Percentiles rank a stretch among this genome's conserved stretches.
phyloP scores from a whole-genome alignment of 192 early-diverging fungal species.

The Backusella sp. region DNA sequence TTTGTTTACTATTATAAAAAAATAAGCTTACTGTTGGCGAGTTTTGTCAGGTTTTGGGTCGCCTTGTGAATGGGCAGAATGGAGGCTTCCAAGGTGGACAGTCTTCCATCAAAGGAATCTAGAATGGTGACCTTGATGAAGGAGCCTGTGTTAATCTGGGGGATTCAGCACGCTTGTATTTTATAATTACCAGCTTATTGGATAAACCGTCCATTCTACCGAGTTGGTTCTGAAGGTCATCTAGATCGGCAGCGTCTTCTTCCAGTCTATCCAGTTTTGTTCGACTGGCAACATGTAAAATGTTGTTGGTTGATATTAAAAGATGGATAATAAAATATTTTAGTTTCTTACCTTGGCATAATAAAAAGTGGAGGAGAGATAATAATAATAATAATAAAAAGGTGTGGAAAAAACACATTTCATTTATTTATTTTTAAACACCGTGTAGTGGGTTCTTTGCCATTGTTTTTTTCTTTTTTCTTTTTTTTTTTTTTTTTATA shows the following conservation, averaged over 20 bases:
- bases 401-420: neutral
- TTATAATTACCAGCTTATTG: slow-evolving; percentile 32
- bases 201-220: slow-evolving; percentile 40
- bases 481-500: too few relatives aligned
- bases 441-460: neutral
- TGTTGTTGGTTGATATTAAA: neutral
- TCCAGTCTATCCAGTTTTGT: slow-evolving; percentile 19
- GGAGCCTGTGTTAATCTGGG: too few relatives aligned
- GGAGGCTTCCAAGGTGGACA: slow-evolving; percentile 68
- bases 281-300: neutral
- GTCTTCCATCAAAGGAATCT: slow-evolving; percentile 71
- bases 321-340: neutral
- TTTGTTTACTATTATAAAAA: neutral
- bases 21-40: slow-evolving; percentile 61
- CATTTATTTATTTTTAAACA: neutral
- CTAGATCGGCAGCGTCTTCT: slow-evolving; percentile 41
- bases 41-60: slow-evolving; percentile 68
- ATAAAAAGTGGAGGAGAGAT: neutral
- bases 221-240: slow-evolving; percentile 33
- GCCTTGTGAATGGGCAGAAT: slow-evolving; percentile 80
- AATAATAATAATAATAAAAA: neutral
- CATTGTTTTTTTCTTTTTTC: neutral
- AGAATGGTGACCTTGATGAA: slow-evolving; percentile 61
- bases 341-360: slow-evolving; percentile 7
- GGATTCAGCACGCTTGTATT: too few relatives aligned